Percentiles rank a stretch among this genome's conserved stretches.
phyloP scores from a whole-genome alignment of 306 rosid genomes.

The Astragalus membranaceus region DNA sequence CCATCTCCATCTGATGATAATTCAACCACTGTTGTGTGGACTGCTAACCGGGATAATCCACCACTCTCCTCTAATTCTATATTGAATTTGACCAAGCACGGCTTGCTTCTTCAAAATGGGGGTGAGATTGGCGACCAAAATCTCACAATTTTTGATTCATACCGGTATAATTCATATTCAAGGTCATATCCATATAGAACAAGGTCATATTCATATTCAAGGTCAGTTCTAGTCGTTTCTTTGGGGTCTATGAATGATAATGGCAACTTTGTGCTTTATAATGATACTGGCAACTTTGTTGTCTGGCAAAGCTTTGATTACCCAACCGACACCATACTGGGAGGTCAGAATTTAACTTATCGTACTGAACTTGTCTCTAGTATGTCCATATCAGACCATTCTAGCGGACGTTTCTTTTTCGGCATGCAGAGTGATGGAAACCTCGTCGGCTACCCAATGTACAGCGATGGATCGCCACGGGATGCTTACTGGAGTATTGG shows the following conservation, averaged over 20 bases:
- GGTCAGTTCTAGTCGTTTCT: background rate
- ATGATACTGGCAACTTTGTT: background rate
- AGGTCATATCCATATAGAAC: too few species aligned
- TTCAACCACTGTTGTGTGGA: constrained; percentile 28
- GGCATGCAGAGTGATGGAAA: fast-evolving
- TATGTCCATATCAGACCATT: constrained; percentile 10
- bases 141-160: too few species aligned
- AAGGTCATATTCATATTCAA: fast-evolving
- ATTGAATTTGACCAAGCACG: constrained; percentile 3
- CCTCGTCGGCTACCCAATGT: constrained; percentile 12
- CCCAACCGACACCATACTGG: constrained; percentile 31
- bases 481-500: constrained; percentile 26
- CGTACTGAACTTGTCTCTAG: background rate
- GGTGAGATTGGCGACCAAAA: background rate
- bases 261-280: constrained; percentile 36
- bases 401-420: constrained; percentile 13
- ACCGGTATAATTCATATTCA: too few species aligned
- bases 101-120: background rate
- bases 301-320: constrained; percentile 25
- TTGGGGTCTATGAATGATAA: constrained; percentile 30
- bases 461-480: fast-evolving
- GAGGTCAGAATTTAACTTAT: background rate
- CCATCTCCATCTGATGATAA: background rate
- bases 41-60: constrained; percentile 12
- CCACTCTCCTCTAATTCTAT: background rate